Conservation (phyloP, 2,329 filamentous ascomycete species). For the Fusarium azukiicola region DNA sequence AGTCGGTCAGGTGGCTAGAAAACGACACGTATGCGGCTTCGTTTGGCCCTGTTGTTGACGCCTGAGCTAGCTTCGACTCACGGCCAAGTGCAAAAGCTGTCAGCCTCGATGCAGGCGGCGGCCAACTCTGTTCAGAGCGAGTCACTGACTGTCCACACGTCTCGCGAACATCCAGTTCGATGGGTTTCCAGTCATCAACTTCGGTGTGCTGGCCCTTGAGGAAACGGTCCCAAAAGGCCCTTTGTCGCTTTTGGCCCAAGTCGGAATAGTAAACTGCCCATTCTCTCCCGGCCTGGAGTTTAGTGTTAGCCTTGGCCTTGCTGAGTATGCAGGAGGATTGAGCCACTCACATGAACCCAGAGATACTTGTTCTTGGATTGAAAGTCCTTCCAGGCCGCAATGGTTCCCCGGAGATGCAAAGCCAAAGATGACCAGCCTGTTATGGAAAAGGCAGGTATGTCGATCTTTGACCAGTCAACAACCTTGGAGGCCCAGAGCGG, state of each 20-base stretch:
- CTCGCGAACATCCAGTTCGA: not conserved
- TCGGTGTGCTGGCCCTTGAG: constrained; percentile 6
- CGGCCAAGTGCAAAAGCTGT: not conserved
- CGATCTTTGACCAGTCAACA: not conserved
- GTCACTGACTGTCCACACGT: not conserved
- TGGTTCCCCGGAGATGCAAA: constrained; percentile 3
- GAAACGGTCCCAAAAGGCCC: constrained; percentile 3
- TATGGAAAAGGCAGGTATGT: not conserved
- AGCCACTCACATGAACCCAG: not conserved
- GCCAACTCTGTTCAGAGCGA: not conserved
- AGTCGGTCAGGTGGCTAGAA: not conserved
- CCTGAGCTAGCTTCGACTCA: not conserved
- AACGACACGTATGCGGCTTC: not conserved
- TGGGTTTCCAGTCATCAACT: not conserved
- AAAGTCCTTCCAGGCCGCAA: not conserved
- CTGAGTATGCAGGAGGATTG: not conserved
- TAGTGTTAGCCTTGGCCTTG: not conserved
- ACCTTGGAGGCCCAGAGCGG: not conserved
- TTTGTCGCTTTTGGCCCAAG: not conserved
- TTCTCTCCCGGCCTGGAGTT: not conserved
- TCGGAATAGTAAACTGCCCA: not conserved
- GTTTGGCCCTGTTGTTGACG: not conserved
- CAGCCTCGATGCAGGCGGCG: not conserved
- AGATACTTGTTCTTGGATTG: not conserved
- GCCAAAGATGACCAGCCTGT: constrained; percentile 9